These are phyloP conservation scores for Echites panduratus DNA, from an alignment of 257 asterid genomes.

Conservation along the genomic window DNA sequence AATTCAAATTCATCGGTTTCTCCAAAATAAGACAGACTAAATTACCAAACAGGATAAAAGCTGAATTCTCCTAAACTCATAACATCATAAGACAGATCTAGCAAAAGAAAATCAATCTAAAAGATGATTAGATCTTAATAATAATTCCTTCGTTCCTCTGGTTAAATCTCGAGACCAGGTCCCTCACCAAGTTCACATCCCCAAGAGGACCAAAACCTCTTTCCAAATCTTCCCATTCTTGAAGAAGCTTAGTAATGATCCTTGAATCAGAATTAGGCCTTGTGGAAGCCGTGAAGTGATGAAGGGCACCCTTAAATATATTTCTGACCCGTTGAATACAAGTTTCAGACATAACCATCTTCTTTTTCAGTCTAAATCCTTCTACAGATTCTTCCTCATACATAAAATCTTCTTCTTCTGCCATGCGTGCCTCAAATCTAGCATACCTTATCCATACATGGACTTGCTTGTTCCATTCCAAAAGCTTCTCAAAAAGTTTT, in stretches of 20 bases:
- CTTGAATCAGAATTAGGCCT: background rate
- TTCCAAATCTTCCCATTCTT: background rate
- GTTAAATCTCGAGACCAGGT: background rate
- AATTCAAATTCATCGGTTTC: too few relatives aligned
- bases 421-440: slow-evolving; percentile 66
- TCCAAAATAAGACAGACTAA: too few relatives aligned
- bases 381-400: background rate
- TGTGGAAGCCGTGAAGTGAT: background rate
- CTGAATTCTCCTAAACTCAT: too few relatives aligned
- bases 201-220: background rate
- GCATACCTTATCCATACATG: slow-evolving; percentile 84
- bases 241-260: background rate
- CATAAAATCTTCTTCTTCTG: slow-evolving; percentile 39
- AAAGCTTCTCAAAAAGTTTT: slow-evolving; percentile 64
- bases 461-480: slow-evolving; percentile 59
- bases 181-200: background rate
- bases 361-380: background rate
- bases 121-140: too few relatives aligned
- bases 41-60: too few relatives aligned
- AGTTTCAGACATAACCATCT: background rate
- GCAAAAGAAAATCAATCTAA: too few relatives aligned
- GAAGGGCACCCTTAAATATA: background rate
- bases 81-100: too few relatives aligned
- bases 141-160: background rate
- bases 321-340: background rate